Evolutionary conservation across 306 rosid species (phyloP), one percentile per base, ranked within the genome.

Genomic region (Fragaria ananassa): DNA sequence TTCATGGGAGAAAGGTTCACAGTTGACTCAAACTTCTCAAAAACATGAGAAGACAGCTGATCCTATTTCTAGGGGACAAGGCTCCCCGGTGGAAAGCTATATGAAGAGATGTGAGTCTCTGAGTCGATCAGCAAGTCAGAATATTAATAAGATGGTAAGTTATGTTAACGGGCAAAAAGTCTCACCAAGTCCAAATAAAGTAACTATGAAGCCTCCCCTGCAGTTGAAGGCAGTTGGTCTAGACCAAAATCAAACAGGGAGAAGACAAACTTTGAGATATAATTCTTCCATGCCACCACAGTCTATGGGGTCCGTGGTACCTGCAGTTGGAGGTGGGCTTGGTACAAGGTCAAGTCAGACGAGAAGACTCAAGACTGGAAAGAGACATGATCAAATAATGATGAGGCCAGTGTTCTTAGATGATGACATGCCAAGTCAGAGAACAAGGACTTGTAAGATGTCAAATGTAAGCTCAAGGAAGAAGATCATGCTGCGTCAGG

Each of bases 81-180:
- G 60, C 42, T 71, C 70, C 31, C 81, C 19, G 0, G 53, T 65
- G 68, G 53, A 70, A 25, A 34, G 23, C 39, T 27, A 39, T 57
- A n/a, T 67, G 39, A 74, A 74, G 47, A 82, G 78, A 64, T 70
- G 61, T 4, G 74, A 75, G 79, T 84, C 86, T n/a, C n/a, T 57
- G 57, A 85, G 76, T 34, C 70, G 53, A 67, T 62, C 74, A 66
- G 74, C 21, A 14, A 71, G 76, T 25, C 44, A 66, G 56, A 61
- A 77, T 37, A 61, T 77, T 41, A 66, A 62, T 66, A n/a, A 68
- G 47, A 71, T 75, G 53, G 27, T 42, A 57, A 79, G 74, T 74
- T 58, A 73, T 65, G 85, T 90, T 29, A 89, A 80, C 0, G 91
- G 93, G 18, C 78, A 86, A 17, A 82, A 91, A 82, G 82, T 93